Percentiles rank a stretch among this genome's conserved stretches.
Conservation (phyloP, 2,329 filamentous ascomycete species). For the Colletotrichum sp. region DNA sequence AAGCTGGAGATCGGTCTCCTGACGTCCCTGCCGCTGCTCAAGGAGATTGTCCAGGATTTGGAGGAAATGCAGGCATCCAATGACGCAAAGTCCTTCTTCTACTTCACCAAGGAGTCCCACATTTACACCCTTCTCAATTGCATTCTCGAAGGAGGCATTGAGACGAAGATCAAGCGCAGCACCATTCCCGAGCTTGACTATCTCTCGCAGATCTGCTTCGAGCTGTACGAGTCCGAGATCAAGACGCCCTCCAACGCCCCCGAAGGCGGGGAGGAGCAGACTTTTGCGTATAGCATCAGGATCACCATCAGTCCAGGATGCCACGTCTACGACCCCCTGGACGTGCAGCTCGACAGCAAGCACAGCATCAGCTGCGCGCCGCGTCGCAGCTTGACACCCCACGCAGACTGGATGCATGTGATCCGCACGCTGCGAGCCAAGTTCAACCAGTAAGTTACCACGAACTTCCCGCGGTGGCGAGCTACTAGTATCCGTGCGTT, state of each 20-base stretch:
- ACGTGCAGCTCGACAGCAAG: conserved; percentile 94
- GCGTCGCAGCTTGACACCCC: conserved; percentile 86
- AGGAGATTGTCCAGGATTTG: conserved; percentile 95
- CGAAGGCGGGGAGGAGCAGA: conserved; percentile 64
- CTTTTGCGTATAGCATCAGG: conserved; percentile 93
- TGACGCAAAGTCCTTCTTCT: conserved; percentile 95
- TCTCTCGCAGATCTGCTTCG: conserved; percentile 96
- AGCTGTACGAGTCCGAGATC: conserved; percentile 94
- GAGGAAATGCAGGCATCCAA: conserved; percentile 97
- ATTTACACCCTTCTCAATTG: conserved; percentile 98
- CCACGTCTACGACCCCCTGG: conserved; percentile 93
- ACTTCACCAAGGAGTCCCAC: conserved; percentile 99
- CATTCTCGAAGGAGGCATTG: conserved; percentile 94
- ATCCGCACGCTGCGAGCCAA: conserved; percentile 94
- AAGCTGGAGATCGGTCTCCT: conserved; percentile 98
- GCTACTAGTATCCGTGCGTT: background rate
- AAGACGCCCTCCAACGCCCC: conserved; percentile 50
- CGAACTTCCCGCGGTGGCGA: background rate
- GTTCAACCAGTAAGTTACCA: conserved; percentile 82
- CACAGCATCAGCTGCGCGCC: conserved; percentile 96
- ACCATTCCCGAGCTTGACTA: conserved; percentile 98
- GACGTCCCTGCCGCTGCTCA: conserved; percentile 90
- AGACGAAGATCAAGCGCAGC: conserved; percentile 94
- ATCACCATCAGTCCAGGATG: conserved; percentile 96
- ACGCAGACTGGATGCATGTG: conserved; percentile 96